Conservation (phyloP, 2,329 filamentous ascomycete genomes). For the Cladosporium sp. region DNA sequence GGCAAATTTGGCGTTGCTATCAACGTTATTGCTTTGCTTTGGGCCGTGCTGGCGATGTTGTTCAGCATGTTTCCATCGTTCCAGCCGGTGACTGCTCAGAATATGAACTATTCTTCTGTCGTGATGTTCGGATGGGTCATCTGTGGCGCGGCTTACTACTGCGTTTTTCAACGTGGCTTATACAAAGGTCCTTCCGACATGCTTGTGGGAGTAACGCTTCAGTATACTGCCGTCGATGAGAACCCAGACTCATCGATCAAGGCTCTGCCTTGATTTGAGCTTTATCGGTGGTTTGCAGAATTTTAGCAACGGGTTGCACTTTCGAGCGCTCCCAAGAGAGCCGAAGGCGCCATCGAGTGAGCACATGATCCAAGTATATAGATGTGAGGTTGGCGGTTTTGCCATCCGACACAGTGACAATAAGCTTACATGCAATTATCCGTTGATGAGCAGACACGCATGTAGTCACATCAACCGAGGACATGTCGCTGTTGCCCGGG, state of each 20-base stretch:
- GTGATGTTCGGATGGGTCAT: slow-evolving; percentile 36
- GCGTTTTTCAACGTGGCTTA: slow-evolving; percentile 33
- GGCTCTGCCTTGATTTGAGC: no score
- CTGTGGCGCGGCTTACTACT: slow-evolving; percentile 40
- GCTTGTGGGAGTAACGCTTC: background rate
- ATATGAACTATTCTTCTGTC: slow-evolving; percentile 43
- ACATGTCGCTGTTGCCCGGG: no score
- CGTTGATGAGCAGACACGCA: no score
- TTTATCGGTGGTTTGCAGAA: no score
- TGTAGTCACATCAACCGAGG: no score
- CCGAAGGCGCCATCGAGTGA: no score
- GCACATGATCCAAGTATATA: background rate
- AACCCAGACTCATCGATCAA: no score
- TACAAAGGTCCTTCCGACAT: slow-evolving; percentile 21
- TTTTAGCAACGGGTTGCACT: no score
- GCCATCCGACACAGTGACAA: no score
- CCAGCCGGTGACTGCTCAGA: slow-evolving; percentile 36
- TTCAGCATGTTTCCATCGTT: slow-evolving; percentile 45
- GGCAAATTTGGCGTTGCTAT: slow-evolving; percentile 33
- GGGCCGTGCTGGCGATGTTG: slow-evolving; percentile 42
- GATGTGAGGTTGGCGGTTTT: background rate
- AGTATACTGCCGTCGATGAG: no score
- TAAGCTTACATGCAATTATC: no score
- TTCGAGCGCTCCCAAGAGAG: no score
- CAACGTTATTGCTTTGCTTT: slow-evolving; percentile 42